These are phyloP conservation scores for Sonneratia alba DNA, from an alignment of 345 rosid genomes.

Conservation along the genomic window DNA sequence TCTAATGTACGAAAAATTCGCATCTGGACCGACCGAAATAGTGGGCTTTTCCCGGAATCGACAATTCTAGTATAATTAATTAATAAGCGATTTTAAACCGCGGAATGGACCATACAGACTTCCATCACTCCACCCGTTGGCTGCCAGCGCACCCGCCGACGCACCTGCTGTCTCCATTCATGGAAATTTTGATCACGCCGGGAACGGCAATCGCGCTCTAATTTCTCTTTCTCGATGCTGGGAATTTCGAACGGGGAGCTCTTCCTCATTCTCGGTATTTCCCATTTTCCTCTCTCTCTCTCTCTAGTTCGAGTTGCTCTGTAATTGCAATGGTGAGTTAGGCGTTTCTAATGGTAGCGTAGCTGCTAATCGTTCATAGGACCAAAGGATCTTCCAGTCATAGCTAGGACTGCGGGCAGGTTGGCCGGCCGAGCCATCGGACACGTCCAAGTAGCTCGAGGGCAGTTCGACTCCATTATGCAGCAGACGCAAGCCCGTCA, in stretches of 20 bases:
- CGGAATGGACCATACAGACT: too few relatives aligned
- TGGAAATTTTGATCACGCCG: neutral
- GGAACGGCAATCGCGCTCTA: neutral
- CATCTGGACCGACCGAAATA: too few relatives aligned
- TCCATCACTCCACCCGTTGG: too few relatives aligned
- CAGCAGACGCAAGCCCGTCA: constrained; percentile 82
- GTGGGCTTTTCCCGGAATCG: too few relatives aligned
- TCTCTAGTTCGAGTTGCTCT: neutral
- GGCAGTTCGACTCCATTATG: constrained; percentile 1
- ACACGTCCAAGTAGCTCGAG: neutral
- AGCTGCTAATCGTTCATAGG: constrained; percentile 21
- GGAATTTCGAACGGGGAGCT: constrained; percentile 67
- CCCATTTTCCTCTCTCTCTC: constrained; percentile 5
- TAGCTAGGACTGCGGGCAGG: constrained; percentile 74
- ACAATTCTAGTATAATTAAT: too few relatives aligned
- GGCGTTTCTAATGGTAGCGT: neutral
- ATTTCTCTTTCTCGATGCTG: constrained; percentile 21
- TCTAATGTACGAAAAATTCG: too few relatives aligned
- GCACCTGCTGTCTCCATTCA: too few relatives aligned
- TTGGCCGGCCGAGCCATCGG: constrained; percentile 74
- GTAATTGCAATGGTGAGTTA: neutral
- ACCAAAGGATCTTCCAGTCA: constrained; percentile 68
- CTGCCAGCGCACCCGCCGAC: too few relatives aligned
- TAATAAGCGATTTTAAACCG: too few relatives aligned
- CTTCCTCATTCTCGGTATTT: constrained; percentile 45